Base-by-base conservation (phyloP, 1,284 basidiomycete species). In the Leucoagaricus sp. region DNA sequence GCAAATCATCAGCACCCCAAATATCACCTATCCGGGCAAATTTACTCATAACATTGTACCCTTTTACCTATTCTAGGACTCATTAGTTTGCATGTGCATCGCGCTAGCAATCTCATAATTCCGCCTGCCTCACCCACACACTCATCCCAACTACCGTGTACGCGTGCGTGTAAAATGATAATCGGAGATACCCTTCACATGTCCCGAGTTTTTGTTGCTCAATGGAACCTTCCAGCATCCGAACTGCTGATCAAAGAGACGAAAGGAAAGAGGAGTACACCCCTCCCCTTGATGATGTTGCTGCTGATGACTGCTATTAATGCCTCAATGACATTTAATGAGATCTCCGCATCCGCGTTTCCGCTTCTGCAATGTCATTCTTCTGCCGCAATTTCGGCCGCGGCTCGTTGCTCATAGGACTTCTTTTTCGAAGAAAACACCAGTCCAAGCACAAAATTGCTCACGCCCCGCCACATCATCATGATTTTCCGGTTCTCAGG, bases 41-140 rank as follows among this genome's bases (percentile, higher is more conserved):
- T 29, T 34, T 44, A 48, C 29, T 41, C 52, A 59, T 55, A 19
- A 50, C 44, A 36, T 55, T 55, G 41, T 58, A 63, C 56, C 28
- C 21, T 10, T 13, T 23, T 19, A 10, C 53, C 52, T 25, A 45
- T 55, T 40, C 57, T 67, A 90, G 87, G 86, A 88, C 68, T 84
- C 85, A 53, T 71, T 90, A 66, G 87, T 89, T 63, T 89, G 86
- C 77, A 83, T 87, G 69, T 89, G 86, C 75, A 83, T 89, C 66
- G 86, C 86, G 36, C 83, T 89, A 66, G 86, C 86, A 59, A 77
- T 90, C 61, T 68, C 74, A 50, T 75, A 65, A 74, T 64, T 31
- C 49, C 42, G 33, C 21, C 41, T 50, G 46, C 46, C 36, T 10
- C 31, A 38, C 36, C 36, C 36, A n/a, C n/a, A n/a, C n/a, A n/a